These are phyloP conservation scores for Talaromyces verruculosus DNA, from an alignment of 2,329 filamentous ascomycete genomes.

Conservation along the genomic window DNA sequence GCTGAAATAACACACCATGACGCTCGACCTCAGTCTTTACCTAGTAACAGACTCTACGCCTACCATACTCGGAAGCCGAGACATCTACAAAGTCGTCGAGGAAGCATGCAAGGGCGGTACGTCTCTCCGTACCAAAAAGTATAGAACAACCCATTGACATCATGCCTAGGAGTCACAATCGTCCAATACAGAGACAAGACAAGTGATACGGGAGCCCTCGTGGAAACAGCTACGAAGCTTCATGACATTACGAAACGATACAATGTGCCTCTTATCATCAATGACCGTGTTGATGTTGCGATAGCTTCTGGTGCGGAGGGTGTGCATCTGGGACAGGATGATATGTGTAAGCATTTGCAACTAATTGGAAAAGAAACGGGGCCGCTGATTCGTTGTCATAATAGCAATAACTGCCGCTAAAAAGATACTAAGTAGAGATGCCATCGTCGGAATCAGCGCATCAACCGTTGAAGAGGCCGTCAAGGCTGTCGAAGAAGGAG, in stretches of 20 bases:
- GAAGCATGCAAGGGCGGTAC: constrained; percentile 70
- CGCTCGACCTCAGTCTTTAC: constrained; percentile 77
- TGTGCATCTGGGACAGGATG: constrained; percentile 92
- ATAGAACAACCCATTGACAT: neutral
- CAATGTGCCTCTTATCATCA: constrained; percentile 80
- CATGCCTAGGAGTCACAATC: constrained; percentile 63
- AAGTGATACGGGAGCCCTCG: constrained; percentile 68
- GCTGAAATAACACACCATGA: constrained; percentile 14
- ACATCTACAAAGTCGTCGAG: constrained; percentile 72
- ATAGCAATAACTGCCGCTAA: constrained; percentile 58
- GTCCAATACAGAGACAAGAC: constrained; percentile 92
- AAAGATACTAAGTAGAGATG: constrained; percentile 67
- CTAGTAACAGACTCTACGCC: constrained; percentile 92
- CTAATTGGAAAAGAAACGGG: too few relatives aligned
- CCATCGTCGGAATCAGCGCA: constrained; percentile 88
- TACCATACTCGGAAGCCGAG: constrained; percentile 69
- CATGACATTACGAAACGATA: constrained; percentile 68
- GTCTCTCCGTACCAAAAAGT: constrained; percentile 18
- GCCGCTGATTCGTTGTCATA: too few relatives aligned
- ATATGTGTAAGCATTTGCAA: constrained; percentile 62
- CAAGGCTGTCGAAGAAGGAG: constrained; percentile 70
- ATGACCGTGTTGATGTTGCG: constrained; percentile 88
- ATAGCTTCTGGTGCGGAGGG: constrained; percentile 83
- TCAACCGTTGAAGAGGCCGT: constrained; percentile 71
- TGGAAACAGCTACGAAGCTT: constrained; percentile 68